Base-by-base conservation (phyloP, 805 yeast species). In the Kazachstania kunashirensis region DNA sequence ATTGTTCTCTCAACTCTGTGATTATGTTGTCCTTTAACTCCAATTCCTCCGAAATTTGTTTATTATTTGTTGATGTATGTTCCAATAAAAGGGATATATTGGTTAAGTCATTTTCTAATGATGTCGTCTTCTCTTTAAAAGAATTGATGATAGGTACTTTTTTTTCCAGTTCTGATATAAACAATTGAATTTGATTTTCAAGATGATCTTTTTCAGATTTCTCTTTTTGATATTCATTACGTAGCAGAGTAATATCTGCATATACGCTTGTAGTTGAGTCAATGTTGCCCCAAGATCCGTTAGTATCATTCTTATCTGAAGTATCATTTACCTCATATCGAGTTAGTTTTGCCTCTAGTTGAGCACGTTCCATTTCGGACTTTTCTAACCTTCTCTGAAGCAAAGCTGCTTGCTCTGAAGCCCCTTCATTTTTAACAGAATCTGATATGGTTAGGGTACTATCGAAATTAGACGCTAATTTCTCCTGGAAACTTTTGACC, bases 111-210 rank as follows among this genome's bases (percentile, higher is more conserved):
- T 67, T 52, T 65, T 82, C 74, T 50, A 80, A 48, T 33, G 67
- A 52, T 42, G 63, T 52, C 47, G 83, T 66, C 59, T 70, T 73
- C 37, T 70, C 74, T 57, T 66, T 77, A 50, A 75, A 81, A 39
- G 76, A 79, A 59, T 64, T 72, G 30, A 88, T 68, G 1, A 78
- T 62, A 0, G 96, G 96, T 36, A 83, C 77, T 48, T 82, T 77
- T 14, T 71, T 66, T 48, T 85, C 92, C 42, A 88, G 63, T 54
- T 86, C 95, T 18, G 65, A 65, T 23, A 85, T 74, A 46, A 88
- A 76, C 2, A 67, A 62, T 46, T 81, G 79, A 43, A 86, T 63
- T 55, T 84, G 85, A 20, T 63, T 54, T 39, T 85, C 79, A 40
- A 88, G 66, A 38, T 72, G 69, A 38, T 74, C 75, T 47, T 82